Percentiles rank a stretch among this genome's conserved stretches.
Evolutionary conservation across 208 protist species (phyloP).

Genomic region (Trypanosoma lewisi): DNA sequence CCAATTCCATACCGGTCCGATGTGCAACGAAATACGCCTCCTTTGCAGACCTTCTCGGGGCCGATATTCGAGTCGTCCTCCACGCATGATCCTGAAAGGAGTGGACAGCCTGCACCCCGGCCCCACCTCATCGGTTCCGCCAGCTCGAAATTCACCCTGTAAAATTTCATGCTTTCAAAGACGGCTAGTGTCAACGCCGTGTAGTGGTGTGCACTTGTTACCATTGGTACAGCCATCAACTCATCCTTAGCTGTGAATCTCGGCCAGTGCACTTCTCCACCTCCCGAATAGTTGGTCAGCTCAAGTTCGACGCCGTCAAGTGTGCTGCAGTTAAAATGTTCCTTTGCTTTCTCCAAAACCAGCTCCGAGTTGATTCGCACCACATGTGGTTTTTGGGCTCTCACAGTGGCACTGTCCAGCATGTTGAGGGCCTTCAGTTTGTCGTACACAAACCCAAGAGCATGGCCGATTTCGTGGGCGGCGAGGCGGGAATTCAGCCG

Average conservation of each 20-base stretch:
- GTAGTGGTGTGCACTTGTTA: not conserved
- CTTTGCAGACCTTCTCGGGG: not conserved
- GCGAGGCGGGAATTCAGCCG: no score
- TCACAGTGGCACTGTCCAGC: no score
- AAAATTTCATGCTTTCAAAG: conserved; percentile 4
- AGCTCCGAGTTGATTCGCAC: no score
- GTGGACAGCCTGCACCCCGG: not conserved
- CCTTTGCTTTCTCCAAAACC: not conserved
- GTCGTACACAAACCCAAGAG: not conserved
- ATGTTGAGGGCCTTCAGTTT: not conserved
- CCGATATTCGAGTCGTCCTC: not conserved
- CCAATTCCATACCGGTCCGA: not conserved
- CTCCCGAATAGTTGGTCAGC: not conserved
- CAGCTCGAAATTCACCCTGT: not conserved
- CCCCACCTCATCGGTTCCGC: not conserved
- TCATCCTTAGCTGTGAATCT: not conserved
- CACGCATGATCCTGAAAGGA: not conserved
- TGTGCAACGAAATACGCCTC: not conserved
- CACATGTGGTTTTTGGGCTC: no score
- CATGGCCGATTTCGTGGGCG: not conserved
- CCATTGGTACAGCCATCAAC: not conserved
- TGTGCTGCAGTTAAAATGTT: not conserved
- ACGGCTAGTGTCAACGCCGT: not conserved
- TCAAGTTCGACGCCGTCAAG: not conserved
- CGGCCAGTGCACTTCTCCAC: not conserved